These are phyloP conservation scores for Mortierella hygrophila DNA, from an alignment of 192 early-diverging fungal species.

Conservation along the genomic window DNA sequence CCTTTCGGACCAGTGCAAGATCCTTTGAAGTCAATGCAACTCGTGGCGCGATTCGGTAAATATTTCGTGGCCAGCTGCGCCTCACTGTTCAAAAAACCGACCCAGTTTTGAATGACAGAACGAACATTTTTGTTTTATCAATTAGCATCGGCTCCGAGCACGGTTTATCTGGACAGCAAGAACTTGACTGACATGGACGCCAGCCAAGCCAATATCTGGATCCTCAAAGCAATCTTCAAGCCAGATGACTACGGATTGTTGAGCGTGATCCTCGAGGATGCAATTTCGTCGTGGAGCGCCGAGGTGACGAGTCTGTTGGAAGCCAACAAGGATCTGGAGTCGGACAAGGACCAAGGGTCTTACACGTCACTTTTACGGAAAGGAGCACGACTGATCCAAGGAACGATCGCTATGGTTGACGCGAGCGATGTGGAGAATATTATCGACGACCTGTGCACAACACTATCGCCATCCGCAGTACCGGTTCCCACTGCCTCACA, in stretches of 20 bases:
- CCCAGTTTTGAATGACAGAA: too few species aligned
- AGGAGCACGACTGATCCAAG: constrained; percentile 45
- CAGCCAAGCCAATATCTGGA: constrained; percentile 62
- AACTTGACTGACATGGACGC: constrained; percentile 67
- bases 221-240: constrained; percentile 52
- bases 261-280: constrained; percentile 57
- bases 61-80: background rate
- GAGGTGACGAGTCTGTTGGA: constrained; percentile 38
- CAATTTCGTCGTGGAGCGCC: constrained; percentile 60
- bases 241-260: constrained; percentile 52
- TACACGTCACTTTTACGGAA: constrained; percentile 35
- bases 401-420: constrained; percentile 52
- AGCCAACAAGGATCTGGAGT: constrained; percentile 22
- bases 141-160: constrained; percentile 57
- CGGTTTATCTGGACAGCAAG: constrained; percentile 56
- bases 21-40: constrained; percentile 35
- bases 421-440: constrained; percentile 56
- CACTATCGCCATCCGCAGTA: constrained; percentile 21
- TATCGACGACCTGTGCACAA: constrained; percentile 30
- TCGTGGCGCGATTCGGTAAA: constrained; percentile 38
- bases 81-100: background rate
- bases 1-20: constrained; percentile 38
- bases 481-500: constrained; percentile 11
- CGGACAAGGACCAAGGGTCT: constrained; percentile 7
- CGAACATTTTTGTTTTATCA: background rate